phyloP scores from a whole-genome alignment of 768 basidiomycete species.

The Hebeloma cylindrosporum region DNA sequence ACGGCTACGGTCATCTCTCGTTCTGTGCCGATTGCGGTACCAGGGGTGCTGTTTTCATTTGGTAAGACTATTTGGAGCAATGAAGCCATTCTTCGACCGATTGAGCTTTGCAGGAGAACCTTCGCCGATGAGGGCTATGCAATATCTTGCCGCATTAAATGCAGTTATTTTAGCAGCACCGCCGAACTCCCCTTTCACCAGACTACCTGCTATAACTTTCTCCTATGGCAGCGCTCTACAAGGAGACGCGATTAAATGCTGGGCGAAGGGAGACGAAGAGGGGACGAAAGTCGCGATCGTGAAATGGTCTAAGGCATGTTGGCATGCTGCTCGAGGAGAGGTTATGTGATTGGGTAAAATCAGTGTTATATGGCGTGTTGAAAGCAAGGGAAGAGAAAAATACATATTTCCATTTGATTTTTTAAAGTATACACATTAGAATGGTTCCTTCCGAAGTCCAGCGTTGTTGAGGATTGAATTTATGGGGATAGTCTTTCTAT shows the following conservation, averaged over 20 bases:
- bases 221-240: slow-evolving; percentile 53
- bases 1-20: slow-evolving; percentile 46
- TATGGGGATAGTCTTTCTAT: slow-evolving; percentile 80
- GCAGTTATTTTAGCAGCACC: slow-evolving; percentile 33
- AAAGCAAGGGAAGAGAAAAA: neutral
- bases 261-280: slow-evolving; percentile 45
- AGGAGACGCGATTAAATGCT: slow-evolving; percentile 46
- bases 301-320: slow-evolving; percentile 44
- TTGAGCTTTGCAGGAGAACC: slow-evolving; percentile 37
- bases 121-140: slow-evolving; percentile 38
- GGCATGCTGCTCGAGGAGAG: slow-evolving; percentile 40
- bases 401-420: slow-evolving; percentile 9
- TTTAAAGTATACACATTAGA: slow-evolving; percentile 2
- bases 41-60: slow-evolving; percentile 51
- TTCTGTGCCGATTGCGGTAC: slow-evolving; percentile 44
- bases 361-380: neutral
- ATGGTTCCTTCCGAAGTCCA: neutral
- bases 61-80: slow-evolving; percentile 28
- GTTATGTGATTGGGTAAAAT: slow-evolving; percentile 6
- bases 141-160: slow-evolving; percentile 44
- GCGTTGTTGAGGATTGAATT: slow-evolving; percentile 10
- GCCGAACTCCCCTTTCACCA: slow-evolving; percentile 34
- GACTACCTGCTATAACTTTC: slow-evolving; percentile 46
- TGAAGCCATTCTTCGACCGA: neutral
- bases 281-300: slow-evolving; percentile 40